Evolutionary conservation across 805 yeast species (phyloP).

Genomic region (Helenozyma rhizophorensis): DNA sequence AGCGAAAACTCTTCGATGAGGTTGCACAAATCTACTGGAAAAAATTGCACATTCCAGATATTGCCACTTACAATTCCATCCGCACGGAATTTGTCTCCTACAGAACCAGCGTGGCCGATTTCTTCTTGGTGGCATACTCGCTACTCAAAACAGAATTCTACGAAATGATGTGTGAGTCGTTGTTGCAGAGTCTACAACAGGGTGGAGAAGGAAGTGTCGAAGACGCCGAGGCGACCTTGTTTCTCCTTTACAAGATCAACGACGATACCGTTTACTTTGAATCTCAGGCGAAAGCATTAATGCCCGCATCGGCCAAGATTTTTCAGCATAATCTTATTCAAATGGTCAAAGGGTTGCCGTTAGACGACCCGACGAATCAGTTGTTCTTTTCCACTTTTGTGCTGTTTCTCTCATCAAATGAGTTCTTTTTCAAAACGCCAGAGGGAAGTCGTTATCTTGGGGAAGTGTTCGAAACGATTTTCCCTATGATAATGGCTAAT

Average conservation of each 20-base stretch:
- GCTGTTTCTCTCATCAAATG: slow-evolving; percentile 48
- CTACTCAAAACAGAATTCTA: slow-evolving; percentile 54
- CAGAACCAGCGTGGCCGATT: slow-evolving; percentile 71
- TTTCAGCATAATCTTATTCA: slow-evolving; percentile 21
- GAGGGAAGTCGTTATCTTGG: slow-evolving; percentile 45
- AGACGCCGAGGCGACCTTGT: slow-evolving; percentile 61
- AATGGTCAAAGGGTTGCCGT: slow-evolving; percentile 10
- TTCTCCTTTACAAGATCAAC: slow-evolving; percentile 51
- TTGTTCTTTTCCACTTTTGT: slow-evolving; percentile 19
- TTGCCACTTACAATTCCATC: slow-evolving; percentile 23
- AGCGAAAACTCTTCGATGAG: slow-evolving; percentile 40
- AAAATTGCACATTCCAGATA: slow-evolving; percentile 50
- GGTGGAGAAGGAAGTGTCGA: slow-evolving; percentile 14
- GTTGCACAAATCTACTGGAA: slow-evolving; percentile 65
- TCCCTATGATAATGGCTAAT: slow-evolving; percentile 33
- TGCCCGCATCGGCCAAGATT: slow-evolving; percentile 22
- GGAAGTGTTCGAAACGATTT: slow-evolving; percentile 52
- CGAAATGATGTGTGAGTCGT: slow-evolving; percentile 35
- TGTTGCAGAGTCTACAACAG: slow-evolving; percentile 17
- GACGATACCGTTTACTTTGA: slow-evolving; percentile 43
- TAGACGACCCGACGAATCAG: slow-evolving; percentile 4
- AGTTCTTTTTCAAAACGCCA: slow-evolving; percentile 50
- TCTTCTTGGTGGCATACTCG: slow-evolving; percentile 68
- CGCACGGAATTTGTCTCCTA: slow-evolving; percentile 61
- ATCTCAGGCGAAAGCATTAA: slow-evolving; percentile 20